Evolutionary conservation across 2,329 filamentous ascomycete species (phyloP).

Genomic region (Aspergillus awamori): DNA sequence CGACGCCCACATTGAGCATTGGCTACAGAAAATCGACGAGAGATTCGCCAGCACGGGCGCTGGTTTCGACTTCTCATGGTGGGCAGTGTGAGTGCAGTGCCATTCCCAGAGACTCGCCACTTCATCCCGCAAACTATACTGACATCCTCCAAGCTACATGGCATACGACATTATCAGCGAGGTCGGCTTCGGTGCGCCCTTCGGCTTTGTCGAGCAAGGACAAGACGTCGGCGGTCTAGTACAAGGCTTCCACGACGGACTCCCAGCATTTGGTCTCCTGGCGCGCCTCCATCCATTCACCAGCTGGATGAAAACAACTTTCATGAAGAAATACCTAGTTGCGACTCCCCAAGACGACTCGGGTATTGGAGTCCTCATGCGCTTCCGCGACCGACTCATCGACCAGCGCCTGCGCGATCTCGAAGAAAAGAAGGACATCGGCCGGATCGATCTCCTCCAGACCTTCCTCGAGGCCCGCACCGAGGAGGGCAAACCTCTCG

Average conservation of each 20-base stretch:
- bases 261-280: conserved; percentile 56
- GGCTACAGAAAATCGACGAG: conserved; percentile 52
- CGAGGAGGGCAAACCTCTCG: conserved; percentile 50
- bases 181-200: conserved; percentile 58
- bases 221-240: conserved; percentile 59
- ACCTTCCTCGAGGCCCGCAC: conserved; percentile 51
- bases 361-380: conserved; percentile 60
- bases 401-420: conserved; percentile 53
- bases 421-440: conserved; percentile 47
- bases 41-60: conserved; percentile 51
- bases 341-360: conserved; percentile 57
- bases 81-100: conserved; percentile 49
- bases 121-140: neutral
- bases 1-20: conserved; percentile 54
- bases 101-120: neutral
- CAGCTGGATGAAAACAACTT: conserved; percentile 58
- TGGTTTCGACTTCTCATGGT: conserved; percentile 58
- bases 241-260: conserved; percentile 57
- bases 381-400: conserved; percentile 60
- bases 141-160: conserved; percentile 43
- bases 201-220: conserved; percentile 59
- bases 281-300: conserved; percentile 58
- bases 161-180: conserved; percentile 62
- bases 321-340: conserved; percentile 56
- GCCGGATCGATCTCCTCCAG: conserved; percentile 58